Conservation (phyloP, 352 stramenopile genomes). For the Globisporangium alternatum region DNA sequence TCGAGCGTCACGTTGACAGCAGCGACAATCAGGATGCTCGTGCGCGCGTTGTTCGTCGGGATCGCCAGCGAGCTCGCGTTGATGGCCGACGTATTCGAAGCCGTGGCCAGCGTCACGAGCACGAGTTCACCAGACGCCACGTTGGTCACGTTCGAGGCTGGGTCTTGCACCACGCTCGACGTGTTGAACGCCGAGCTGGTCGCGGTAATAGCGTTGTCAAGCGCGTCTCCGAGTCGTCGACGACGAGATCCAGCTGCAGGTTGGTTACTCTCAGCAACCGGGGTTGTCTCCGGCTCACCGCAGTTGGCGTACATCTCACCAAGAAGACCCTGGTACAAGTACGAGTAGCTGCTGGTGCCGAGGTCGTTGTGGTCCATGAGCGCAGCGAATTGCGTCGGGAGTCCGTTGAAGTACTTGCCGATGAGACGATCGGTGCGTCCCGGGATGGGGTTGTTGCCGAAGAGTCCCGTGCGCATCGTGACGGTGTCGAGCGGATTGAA, state of each 20-base stretch:
- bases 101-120: slow-evolving; percentile 1
- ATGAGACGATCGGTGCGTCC: slow-evolving; percentile 17
- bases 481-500: slow-evolving; percentile 12
- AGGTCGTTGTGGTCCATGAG: slow-evolving; percentile 19
- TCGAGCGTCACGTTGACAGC: slow-evolving; percentile 14
- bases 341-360: slow-evolving; percentile 16
- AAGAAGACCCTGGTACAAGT: slow-evolving; percentile 12
- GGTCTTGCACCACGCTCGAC: neutral
- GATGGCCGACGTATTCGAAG: neutral
- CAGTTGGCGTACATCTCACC: slow-evolving; percentile 15
- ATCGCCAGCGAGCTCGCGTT: slow-evolving; percentile 6
- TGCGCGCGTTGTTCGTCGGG: neutral
- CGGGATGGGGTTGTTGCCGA: slow-evolving; percentile 23
- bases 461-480: slow-evolving; percentile 28
- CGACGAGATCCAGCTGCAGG: neutral
- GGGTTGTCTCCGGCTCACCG: neutral
- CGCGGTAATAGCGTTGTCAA: neutral
- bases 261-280: neutral
- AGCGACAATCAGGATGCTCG: slow-evolving; percentile 6
- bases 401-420: slow-evolving; percentile 52
- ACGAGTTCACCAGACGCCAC: slow-evolving; percentile 10
- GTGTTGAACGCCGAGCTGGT: slow-evolving; percentile 6
- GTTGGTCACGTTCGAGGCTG: slow-evolving; percentile 7
- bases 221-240: slow-evolving; percentile 1
- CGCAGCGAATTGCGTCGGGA: slow-evolving; percentile 23